Base-by-base conservation (phyloP, 805 yeast species). In the Starmerella gropengiesseri region DNA sequence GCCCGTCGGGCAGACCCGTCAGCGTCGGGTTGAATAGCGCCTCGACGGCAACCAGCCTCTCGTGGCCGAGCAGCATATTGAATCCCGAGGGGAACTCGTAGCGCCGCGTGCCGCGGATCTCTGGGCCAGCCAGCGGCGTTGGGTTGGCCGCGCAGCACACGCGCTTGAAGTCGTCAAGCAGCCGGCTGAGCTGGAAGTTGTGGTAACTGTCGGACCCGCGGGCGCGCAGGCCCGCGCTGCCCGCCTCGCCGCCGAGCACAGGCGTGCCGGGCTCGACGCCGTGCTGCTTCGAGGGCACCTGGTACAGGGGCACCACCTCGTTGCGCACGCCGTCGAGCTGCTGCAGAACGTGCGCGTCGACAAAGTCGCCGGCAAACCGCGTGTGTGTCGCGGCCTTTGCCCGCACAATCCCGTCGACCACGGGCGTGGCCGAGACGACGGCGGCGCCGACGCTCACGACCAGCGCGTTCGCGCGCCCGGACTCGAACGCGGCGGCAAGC, bases 361-460 rank as follows among this genome's bases (percentile, higher is more conserved):
- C 60, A 59, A 80, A 87, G 59, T 86, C 89, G 8, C 96, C 97
- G 3, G 87, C 95, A 57, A 71, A 81, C 53, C 74, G 76, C 13
- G 83, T 73, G 59, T 75, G 80, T 47, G 71, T 65, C 5, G 75
- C 69, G 36, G 83, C 81, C 41, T 54, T 54, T 5, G 36, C 14
- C 7, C 49, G 44, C 31, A 55, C 55, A 12, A 44, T 44, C 31
- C 59, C 59, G 32, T 55, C 59, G n/a, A 55, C 42, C 6, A 55
- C 55, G 21, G 59, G 59, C 5, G 89, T 78, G 1, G 78, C 89
- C 46, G 84, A 76, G 14, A 75, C 69, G 3, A 77, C 63, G 55
- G 80, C 86, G 56, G 83, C 89, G 5, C 95, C 95, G 30, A 85
- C 63, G 59, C 84, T 93, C 31, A 85, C 93, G 34, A 85, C 84